Evolutionary conservation across 2,329 filamentous ascomycete species (phyloP).

Genomic region (Fusarium pseudonygamai): DNA sequence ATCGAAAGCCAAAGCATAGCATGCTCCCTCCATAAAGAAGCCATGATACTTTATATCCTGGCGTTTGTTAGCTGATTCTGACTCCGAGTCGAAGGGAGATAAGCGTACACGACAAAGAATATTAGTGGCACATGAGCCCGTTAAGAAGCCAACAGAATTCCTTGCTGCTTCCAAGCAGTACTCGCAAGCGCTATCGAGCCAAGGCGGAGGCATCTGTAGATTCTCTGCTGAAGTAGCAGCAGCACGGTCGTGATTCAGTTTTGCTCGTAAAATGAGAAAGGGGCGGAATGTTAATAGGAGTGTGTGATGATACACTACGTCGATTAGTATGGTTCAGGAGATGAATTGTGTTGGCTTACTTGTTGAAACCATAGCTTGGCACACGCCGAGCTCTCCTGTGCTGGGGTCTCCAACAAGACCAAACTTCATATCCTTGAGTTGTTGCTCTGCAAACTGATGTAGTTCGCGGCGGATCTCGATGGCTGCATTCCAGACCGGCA

Average conservation of each 20-base stretch:
- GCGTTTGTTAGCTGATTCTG: background rate
- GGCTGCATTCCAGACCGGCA: constrained; percentile 47
- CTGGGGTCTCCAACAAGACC: constrained; percentile 49
- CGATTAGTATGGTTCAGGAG: background rate
- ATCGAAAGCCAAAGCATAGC: constrained; percentile 54
- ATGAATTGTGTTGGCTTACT: constrained; percentile 42
- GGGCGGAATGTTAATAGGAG: constrained; percentile 55
- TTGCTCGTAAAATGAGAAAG: constrained; percentile 55
- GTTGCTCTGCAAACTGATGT: constrained; percentile 43
- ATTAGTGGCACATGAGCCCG: constrained; percentile 52
- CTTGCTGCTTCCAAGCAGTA: constrained; percentile 53
- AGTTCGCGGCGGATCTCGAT: constrained; percentile 45
- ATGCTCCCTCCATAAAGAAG: constrained; percentile 54
- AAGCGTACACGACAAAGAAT: constrained; percentile 50
- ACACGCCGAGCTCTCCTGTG: constrained; percentile 51
- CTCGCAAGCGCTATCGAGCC: constrained; percentile 56
- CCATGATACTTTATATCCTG: constrained; percentile 56
- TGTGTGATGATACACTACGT: constrained; percentile 54
- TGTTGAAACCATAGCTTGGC: constrained; percentile 52
- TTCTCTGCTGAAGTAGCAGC: constrained; percentile 11
- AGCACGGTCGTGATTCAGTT: constrained; percentile 48
- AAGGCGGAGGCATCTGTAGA: constrained; percentile 41
- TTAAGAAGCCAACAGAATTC: constrained; percentile 52
- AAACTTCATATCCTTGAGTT: constrained; percentile 45
- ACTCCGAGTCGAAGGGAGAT: too few species aligned